These are phyloP conservation scores for Penicillium crystallinum DNA, from an alignment of 495 filamentous ascomycete species.

Conservation along the genomic window DNA sequence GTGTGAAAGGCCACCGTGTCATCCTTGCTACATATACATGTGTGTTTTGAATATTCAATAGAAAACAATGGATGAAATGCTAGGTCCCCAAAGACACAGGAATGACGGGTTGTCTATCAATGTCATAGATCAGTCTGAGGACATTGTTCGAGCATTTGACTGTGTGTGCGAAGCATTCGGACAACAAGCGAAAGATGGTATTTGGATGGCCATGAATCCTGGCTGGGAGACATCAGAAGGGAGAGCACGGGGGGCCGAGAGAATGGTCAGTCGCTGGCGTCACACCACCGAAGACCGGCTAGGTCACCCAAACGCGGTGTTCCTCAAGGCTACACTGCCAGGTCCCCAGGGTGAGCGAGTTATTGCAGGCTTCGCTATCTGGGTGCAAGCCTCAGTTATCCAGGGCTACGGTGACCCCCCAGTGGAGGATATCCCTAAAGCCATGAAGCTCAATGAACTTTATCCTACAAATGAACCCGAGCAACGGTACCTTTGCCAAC, in stretches of 20 bases:
- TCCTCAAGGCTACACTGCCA: conserved; percentile 40
- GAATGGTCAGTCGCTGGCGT: conserved; percentile 28
- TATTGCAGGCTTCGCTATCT: conserved; percentile 39
- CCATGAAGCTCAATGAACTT: conserved; percentile 23
- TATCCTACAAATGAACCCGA: conserved; percentile 34
- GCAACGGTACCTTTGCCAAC: conserved; percentile 32
- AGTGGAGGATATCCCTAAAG: conserved; percentile 13
- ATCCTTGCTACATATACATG: too few species aligned
- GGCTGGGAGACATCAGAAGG: conserved; percentile 39
- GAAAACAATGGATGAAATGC: too few species aligned
- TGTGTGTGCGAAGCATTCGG: conserved; percentile 31
- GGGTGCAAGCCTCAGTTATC: conserved; percentile 28
- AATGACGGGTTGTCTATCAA: not conserved
- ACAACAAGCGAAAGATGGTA: conserved; percentile 31
- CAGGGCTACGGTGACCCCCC: conserved; percentile 34
- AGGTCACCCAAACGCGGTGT: conserved; percentile 36
- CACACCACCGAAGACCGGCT: conserved; percentile 22
- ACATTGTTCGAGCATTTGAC: conserved; percentile 7
- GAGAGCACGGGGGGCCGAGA: conserved; percentile 15
- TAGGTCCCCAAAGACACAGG: not conserved
- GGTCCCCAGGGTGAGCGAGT: conserved; percentile 7
- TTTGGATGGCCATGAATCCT: conserved; percentile 41
- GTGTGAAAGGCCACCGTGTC: too few species aligned
- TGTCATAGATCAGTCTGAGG: not conserved
- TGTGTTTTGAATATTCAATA: too few species aligned